Evolutionary conservation across 352 stramenopile genomes (phyloP).

Genomic region (Pythium periplocum): DNA sequence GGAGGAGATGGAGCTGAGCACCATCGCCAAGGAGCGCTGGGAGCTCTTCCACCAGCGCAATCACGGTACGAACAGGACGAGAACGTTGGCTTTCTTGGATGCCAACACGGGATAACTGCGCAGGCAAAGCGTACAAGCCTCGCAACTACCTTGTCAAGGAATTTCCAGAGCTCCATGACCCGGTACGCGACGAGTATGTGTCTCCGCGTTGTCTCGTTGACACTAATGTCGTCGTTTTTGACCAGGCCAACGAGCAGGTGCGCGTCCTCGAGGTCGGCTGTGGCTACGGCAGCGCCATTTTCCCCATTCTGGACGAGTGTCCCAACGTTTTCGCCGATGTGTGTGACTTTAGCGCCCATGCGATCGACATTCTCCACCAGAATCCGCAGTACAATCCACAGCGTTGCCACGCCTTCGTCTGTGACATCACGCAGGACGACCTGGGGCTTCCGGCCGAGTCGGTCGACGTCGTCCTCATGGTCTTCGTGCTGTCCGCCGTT

Average conservation of each 20-base stretch:
- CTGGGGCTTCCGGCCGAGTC: slow-evolving; percentile 42
- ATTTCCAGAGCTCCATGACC: slow-evolving; percentile 61
- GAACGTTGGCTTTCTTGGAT: neutral
- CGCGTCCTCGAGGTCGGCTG: slow-evolving; percentile 78
- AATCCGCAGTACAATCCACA: slow-evolving; percentile 37
- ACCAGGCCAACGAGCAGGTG: slow-evolving; percentile 15
- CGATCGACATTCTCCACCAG: slow-evolving; percentile 59
- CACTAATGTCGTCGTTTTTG: neutral
- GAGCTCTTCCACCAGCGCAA: slow-evolving; percentile 74
- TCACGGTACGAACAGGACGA: slow-evolving; percentile 31
- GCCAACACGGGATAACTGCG: neutral
- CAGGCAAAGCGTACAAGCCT: slow-evolving; percentile 78
- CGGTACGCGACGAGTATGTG: slow-evolving; percentile 12
- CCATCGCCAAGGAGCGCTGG: slow-evolving; percentile 65
- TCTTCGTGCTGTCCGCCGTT: slow-evolving; percentile 81
- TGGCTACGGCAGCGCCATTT: slow-evolving; percentile 84
- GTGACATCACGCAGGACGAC: slow-evolving; percentile 56
- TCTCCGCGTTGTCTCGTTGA: neutral
- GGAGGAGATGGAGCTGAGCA: slow-evolving; percentile 25
- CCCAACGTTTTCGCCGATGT: slow-evolving; percentile 64
- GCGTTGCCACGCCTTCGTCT: slow-evolving; percentile 69
- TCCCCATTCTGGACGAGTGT: slow-evolving; percentile 71
- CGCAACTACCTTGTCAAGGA: slow-evolving; percentile 79
- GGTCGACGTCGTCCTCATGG: slow-evolving; percentile 72
- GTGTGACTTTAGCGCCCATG: slow-evolving; percentile 80